Conservation (phyloP, 352 stramenopile genomes). For the Synura sp. region DNA sequence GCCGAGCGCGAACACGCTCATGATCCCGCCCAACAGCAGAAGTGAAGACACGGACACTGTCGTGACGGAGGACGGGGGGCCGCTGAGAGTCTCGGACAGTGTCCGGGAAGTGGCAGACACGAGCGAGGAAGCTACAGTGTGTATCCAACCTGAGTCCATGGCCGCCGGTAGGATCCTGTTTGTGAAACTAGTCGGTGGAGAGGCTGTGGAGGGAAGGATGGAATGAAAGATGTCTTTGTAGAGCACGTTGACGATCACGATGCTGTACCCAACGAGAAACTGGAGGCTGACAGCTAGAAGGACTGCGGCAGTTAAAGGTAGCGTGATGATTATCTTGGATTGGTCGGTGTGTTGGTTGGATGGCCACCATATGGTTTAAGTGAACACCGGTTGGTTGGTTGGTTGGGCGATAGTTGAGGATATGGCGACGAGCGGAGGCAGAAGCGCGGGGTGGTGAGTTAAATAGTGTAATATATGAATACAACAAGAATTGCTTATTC, state of each 20-base stretch:
- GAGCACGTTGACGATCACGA: conserved; percentile 64
- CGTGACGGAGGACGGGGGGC: too few relatives aligned
- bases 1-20: too few relatives aligned
- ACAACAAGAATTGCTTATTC: too few relatives aligned
- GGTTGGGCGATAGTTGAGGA: too few relatives aligned
- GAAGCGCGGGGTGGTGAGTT: too few relatives aligned
- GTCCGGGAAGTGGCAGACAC: background rate
- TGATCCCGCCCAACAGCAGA: too few relatives aligned
- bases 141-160: background rate
- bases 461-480: too few relatives aligned
- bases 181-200: background rate
- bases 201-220: conserved; percentile 32
- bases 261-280: conserved; percentile 74
- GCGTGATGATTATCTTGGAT: conserved; percentile 55
- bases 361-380: too few relatives aligned
- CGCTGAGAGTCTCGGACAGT: background rate
- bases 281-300: conserved; percentile 59
- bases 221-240: conserved; percentile 57
- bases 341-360: background rate
- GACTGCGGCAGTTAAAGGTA: conserved; percentile 62
- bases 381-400: too few relatives aligned
- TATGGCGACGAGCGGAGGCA: too few relatives aligned
- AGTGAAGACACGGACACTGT: too few relatives aligned
- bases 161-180: background rate
- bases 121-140: background rate